Conservation (phyloP, 805 yeast genomes). For the Suhomyces faveliae region DNA sequence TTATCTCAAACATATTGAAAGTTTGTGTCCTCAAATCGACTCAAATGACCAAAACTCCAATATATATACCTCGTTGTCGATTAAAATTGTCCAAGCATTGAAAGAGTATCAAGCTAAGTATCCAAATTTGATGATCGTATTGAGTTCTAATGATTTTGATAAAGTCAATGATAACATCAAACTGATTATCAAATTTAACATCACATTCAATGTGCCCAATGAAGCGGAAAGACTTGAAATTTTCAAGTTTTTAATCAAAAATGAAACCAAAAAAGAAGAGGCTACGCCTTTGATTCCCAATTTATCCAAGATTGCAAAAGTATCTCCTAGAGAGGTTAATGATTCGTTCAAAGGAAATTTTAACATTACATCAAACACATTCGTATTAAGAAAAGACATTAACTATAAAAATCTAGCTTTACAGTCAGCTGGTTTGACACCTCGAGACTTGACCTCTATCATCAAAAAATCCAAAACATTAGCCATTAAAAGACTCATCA, state of each 20-base stretch:
- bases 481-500: conserved; percentile 51
- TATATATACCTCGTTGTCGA: conserved; percentile 42
- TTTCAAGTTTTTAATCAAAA: conserved; percentile 48
- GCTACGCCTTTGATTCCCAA: neutral
- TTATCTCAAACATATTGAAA: conserved; percentile 71
- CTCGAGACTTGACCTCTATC: conserved; percentile 74
- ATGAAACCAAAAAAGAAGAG: conserved; percentile 15
- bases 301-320: neutral
- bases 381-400: conserved; percentile 36
- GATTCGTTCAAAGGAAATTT: conserved; percentile 18
- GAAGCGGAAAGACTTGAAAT: conserved; percentile 71
- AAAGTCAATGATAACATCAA: conserved; percentile 63
- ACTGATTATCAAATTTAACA: conserved; percentile 71
- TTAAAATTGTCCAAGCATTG: conserved; percentile 58
- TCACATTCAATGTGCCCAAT: conserved; percentile 71
- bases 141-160: conserved; percentile 74
- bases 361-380: conserved; percentile 18
- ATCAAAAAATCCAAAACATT: conserved; percentile 60
- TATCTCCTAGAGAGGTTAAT: conserved; percentile 24
- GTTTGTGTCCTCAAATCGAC: conserved; percentile 63
- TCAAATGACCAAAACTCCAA: conserved; percentile 49
- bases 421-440: conserved; percentile 91
- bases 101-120: conserved; percentile 49
- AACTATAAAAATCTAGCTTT: conserved; percentile 59
- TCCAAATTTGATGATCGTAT: conserved; percentile 47